Evolutionary conservation across 2,329 filamentous ascomycete genomes (phyloP).

Genomic region (Dactylellina leptospora): DNA sequence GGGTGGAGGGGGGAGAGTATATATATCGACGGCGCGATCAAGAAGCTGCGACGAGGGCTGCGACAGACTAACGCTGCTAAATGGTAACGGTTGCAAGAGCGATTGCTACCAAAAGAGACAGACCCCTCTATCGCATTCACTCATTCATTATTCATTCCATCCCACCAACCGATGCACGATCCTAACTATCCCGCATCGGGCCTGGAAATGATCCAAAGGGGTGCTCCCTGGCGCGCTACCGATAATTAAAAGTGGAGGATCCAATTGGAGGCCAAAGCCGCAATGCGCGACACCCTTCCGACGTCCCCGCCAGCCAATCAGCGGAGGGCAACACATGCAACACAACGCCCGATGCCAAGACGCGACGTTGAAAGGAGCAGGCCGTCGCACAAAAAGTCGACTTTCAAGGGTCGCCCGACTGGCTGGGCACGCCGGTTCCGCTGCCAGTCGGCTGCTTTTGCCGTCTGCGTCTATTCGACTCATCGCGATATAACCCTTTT

Average conservation of each 20-base stretch:
- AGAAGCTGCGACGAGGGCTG: no score
- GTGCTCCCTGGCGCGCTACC: not conserved
- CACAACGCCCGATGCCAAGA: not conserved
- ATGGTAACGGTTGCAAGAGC: no score
- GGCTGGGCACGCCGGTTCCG: no score
- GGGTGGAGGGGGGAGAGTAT: no score
- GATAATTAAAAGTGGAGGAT: not conserved
- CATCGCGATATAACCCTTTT: no score
- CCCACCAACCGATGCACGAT: conserved; percentile 13
- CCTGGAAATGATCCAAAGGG: conserved; percentile 3
- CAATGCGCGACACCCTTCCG: not conserved
- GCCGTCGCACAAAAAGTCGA: not conserved
- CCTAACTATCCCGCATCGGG: conserved; percentile 2
- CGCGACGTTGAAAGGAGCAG: not conserved
- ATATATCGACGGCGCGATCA: no score
- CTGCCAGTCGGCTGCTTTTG: no score
- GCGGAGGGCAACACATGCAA: not conserved
- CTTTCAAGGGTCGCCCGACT: no score
- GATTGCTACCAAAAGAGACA: no score
- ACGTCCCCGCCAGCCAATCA: not conserved
- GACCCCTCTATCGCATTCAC: no score
- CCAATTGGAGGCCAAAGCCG: not conserved
- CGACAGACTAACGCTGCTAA: no score
- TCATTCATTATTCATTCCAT: not conserved
- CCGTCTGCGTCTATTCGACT: no score